These are phyloP conservation scores for Thielaviopsis musarum DNA, from an alignment of 2,329 filamentous ascomycete genomes.

Conservation along the genomic window DNA sequence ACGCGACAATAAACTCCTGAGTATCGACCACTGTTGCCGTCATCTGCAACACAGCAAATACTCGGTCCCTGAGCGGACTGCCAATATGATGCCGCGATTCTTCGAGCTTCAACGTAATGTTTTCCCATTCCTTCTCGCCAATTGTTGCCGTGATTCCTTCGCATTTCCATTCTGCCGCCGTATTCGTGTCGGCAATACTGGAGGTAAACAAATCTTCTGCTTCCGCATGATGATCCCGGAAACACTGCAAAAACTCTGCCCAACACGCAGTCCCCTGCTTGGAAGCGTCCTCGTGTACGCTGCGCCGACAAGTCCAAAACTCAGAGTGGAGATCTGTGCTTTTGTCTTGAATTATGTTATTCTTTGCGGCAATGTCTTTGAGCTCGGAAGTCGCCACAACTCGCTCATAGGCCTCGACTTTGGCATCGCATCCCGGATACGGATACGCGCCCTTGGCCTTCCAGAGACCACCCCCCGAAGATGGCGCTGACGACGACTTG, in stretches of 20 bases:
- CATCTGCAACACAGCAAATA: conserved; percentile 50
- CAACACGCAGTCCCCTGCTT: conserved; percentile 39
- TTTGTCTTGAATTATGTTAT: conserved; percentile 16
- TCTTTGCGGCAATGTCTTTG: conserved; percentile 21
- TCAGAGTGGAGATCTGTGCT: conserved; percentile 22
- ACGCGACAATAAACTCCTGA: conserved; percentile 38
- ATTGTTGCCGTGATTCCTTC: conserved; percentile 22
- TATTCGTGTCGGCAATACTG: conserved; percentile 21
- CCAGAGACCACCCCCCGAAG: conserved; percentile 22
- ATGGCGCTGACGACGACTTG: conserved; percentile 12
- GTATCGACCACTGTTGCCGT: conserved; percentile 21
- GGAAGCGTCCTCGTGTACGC: conserved; percentile 38
- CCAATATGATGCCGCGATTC: conserved; percentile 52
- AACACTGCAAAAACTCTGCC: conserved; percentile 42
- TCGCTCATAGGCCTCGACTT: conserved; percentile 36
- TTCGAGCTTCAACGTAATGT: conserved; percentile 33
- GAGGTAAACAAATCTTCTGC: conserved; percentile 26
- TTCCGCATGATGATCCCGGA: conserved; percentile 33
- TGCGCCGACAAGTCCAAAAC: conserved; percentile 47
- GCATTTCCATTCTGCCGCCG: conserved; percentile 25
- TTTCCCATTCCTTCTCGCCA: conserved; percentile 26
- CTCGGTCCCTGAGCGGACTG: conserved; percentile 41
- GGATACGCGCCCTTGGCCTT: conserved; percentile 31
- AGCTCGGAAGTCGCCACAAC: conserved; percentile 29
- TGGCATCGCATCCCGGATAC: conserved; percentile 30